Base-by-base conservation (phyloP, 164 flowering plant species). In the Vitis labrusca region DNA sequence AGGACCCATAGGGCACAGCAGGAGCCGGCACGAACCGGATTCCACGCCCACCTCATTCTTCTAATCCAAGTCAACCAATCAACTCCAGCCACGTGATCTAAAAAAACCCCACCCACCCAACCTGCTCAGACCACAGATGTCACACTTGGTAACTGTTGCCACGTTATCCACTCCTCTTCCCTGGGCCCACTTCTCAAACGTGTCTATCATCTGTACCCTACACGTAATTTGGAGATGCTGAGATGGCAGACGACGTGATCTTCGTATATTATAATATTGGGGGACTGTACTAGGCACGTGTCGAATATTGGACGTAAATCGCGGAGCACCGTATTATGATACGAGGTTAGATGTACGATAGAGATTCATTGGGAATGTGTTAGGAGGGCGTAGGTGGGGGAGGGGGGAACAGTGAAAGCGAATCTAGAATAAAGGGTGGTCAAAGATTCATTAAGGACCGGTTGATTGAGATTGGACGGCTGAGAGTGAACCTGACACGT, bases 101-200 rank as follows among this genome's bases (percentile, higher is more conserved):
- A 5, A 12, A 52, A 10, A 61, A 37, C 32, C 57, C 44, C 44
- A 37, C 44, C 44, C 44, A 37, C 5, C 44, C 44, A 37, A 37
- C 44, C 44, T 37, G 44, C 7, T 37, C 44, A 37, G 44, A 37
- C 44, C 44, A 37, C 13, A 12, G 74, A 67, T 13, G 1, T 60
- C 70, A 79, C 74, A 77, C 80, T 76, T 77, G 73, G 71, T 70
- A 64, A 77, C 77, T 77, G 77, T 74, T 80, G 69, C 76, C 76
- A 63, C 71, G 72, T 50, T 44, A 64, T 51, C 56, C 56, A 6
- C 47, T 16, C 9, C 14, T 5, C 8, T 10, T 6, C 17, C 9
- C 9, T 61, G 50, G 72, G 73, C n/a, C 49, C 67, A 67, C 12
- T 47, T 9, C 3, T 5, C 14, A 8, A 10, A 71, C 57, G 68